Evolutionary conservation across 306 rosid species (phyloP).

Genomic region (Sphenostylis stenocarpa): DNA sequence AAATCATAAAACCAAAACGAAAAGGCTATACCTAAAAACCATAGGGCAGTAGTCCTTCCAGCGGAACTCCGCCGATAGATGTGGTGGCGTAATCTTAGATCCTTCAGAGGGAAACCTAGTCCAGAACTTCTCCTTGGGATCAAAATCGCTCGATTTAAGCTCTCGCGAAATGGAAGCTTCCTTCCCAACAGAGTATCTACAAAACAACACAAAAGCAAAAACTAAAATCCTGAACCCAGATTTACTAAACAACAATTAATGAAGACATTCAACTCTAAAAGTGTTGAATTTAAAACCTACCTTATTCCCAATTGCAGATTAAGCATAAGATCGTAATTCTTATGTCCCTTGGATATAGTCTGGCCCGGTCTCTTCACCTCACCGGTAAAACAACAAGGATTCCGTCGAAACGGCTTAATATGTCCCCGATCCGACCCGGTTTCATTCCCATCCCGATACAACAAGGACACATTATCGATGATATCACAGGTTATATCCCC

Average conservation of each 20-base stretch:
- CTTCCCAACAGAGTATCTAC: conserved; percentile 83
- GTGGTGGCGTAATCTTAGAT: conserved; percentile 89
- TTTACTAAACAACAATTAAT: not conserved
- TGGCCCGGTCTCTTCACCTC: conserved; percentile 87
- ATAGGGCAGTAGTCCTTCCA: conserved; percentile 98
- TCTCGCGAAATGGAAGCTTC: conserved; percentile 66
- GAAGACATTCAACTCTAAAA: not conserved
- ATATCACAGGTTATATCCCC: conserved; percentile 98
- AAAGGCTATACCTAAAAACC: conserved; percentile 76
- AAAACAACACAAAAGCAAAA: not conserved
- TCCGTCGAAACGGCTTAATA: conserved; percentile 49
- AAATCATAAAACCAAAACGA: not conserved
- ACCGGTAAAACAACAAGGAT: conserved; percentile 47
- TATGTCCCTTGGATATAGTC: conserved; percentile 84
- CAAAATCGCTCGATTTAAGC: conserved; percentile 71
- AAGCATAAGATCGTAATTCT: conserved; percentile 91
- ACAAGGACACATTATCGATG: conserved; percentile 76
- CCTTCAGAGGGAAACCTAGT: conserved; percentile 92
- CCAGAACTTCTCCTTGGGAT: conserved; percentile 94
- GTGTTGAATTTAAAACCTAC: conserved; percentile 34
- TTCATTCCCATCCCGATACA: conserved; percentile 42
- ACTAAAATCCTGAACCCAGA: not conserved
- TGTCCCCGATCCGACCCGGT: conserved; percentile 41
- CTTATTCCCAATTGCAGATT: conserved; percentile 91
- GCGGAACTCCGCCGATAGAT: conserved; percentile 80